Base-by-base conservation (phyloP, 1,284 basidiomycete genomes). In the Leccinum holopus region DNA sequence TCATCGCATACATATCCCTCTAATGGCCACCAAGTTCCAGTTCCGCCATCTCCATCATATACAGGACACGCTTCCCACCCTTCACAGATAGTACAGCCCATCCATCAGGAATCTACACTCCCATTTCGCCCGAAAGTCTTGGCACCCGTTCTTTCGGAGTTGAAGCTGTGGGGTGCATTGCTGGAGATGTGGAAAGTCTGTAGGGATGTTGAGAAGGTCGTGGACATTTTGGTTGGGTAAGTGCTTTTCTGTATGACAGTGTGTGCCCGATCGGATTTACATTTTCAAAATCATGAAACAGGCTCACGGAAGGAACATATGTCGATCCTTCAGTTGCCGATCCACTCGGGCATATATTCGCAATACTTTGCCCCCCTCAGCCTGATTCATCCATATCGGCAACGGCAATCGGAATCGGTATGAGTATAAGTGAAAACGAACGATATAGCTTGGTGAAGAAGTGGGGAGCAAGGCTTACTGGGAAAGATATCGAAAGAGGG, bases 401-500 rank as follows among this genome's bases (percentile, higher is more conserved):
- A 25, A 35, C n/a, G n/a, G n/a, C n/a, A n/a, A n/a, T 30, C 1
- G 65, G 60, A 37, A 30, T 39, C 9, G 1, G 30, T 28, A n/a
- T 64, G 14, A 55, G 16, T 47, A 47, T 75, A 6, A 67, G 41
- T 18, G 72, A 82, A 77, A 35, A 82, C 80, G 60, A 85, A 82
- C 65, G 87, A 92, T 70, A 84, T 28, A 72, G 78, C 5, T 69
- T 93, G 55, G 84, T 87, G 3, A 85, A 88, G 63, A 81, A 84
- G 58, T 95, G 93, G 85, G 90, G 85, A 0, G 75, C 93, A 5
- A 97, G 95, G 95, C 76, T 98, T 25, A 82, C 87, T 1, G 83
- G 83, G 67, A 83, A 83, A 30, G 86, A 92, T 72, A 78, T 84
- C 0, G 86, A 89, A 18, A 84, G 84, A 41, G 93, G 88, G 1